Percentiles rank a stretch among this genome's conserved stretches.
Evolutionary conservation across 208 protist species (phyloP).

Genomic region (Trypanosoma cruzi): DNA sequence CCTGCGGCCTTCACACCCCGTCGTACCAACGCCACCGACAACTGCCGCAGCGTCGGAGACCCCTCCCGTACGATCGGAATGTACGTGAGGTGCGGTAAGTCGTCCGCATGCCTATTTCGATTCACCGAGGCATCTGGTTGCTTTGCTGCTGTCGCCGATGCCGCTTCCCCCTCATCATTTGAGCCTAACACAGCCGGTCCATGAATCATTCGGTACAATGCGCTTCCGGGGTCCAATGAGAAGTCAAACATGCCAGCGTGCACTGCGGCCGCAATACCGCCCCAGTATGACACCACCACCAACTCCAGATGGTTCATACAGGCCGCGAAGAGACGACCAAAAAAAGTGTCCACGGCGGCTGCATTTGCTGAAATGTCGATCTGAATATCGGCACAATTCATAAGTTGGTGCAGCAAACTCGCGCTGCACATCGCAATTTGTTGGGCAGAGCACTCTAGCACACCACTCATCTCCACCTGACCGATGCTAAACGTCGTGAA

Average conservation of each 20-base stretch:
- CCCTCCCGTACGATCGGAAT: conserved; percentile 25
- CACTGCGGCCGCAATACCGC: conserved; percentile 51
- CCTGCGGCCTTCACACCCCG: conserved; percentile 52
- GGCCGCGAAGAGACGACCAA: conserved; percentile 48
- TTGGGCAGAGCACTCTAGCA: conserved; percentile 69
- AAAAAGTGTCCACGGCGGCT: conserved; percentile 46
- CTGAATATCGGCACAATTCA: conserved; percentile 53
- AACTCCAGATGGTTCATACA: conserved; percentile 73
- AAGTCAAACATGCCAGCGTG: conserved; percentile 26
- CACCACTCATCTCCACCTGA: conserved; percentile 53
- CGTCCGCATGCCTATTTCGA: conserved; percentile 3
- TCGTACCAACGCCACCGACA: conserved; percentile 71
- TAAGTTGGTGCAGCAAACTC: conserved; percentile 65
- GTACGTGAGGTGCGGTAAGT: conserved; percentile 21
- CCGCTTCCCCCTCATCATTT: neutral
- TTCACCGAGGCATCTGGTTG: neutral
- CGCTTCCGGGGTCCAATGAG: conserved; percentile 10
- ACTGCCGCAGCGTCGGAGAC: conserved; percentile 46
- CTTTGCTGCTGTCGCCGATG: neutral
- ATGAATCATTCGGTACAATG: conserved; percentile 27
- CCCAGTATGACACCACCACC: conserved; percentile 82
- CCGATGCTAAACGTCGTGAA: conserved; percentile 65
- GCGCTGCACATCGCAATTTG: conserved; percentile 65
- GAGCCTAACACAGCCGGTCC: conserved; percentile 15
- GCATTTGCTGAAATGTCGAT: conserved; percentile 50